These are phyloP conservation scores for Termitomyces sp. DNA, from an alignment of 768 basidiomycete genomes.

Conservation along the genomic window DNA sequence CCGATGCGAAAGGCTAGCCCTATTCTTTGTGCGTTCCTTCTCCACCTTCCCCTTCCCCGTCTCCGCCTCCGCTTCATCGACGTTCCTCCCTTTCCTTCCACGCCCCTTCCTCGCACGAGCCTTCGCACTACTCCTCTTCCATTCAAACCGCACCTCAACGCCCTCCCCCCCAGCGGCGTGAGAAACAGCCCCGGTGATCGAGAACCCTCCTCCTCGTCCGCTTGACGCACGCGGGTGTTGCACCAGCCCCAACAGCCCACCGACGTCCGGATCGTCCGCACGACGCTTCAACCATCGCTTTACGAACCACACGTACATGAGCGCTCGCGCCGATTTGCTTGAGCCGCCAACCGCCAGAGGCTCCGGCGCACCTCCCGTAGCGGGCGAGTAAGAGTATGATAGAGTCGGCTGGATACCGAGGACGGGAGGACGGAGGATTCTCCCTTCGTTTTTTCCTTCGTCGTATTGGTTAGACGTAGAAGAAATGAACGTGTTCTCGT, in stretches of 20 bases:
- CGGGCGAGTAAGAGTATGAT: slow-evolving; percentile 33
- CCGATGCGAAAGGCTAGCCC: slow-evolving; percentile 35
- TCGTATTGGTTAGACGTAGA: neutral
- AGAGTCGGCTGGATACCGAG: slow-evolving; percentile 68
- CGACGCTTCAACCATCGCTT: slow-evolving; percentile 67
- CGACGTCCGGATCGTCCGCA: slow-evolving; percentile 27
- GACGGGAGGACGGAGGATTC: slow-evolving; percentile 29
- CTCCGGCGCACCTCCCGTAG: slow-evolving; percentile 17
- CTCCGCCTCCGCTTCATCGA: slow-evolving; percentile 12
- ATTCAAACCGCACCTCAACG: slow-evolving; percentile 76
- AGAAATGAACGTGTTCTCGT: neutral
- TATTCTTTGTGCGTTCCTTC: neutral
- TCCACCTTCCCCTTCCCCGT: slow-evolving; percentile 4
- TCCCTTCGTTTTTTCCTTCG: slow-evolving; percentile 6
- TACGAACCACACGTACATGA: slow-evolving; percentile 74
- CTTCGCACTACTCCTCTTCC: slow-evolving; percentile 44
- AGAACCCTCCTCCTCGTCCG: neutral
- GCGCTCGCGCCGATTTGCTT: slow-evolving; percentile 10
- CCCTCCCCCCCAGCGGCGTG: slow-evolving; percentile 24
- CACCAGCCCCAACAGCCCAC: slow-evolving; percentile 34
- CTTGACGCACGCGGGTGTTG: neutral
- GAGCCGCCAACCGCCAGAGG: slow-evolving; percentile 2
- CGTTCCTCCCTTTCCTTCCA: slow-evolving; percentile 18
- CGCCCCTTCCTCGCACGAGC: slow-evolving; percentile 29
- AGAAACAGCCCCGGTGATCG: neutral